Base-by-base conservation (phyloP, 208 protist species). In the Pavlovales sp. region DNA sequence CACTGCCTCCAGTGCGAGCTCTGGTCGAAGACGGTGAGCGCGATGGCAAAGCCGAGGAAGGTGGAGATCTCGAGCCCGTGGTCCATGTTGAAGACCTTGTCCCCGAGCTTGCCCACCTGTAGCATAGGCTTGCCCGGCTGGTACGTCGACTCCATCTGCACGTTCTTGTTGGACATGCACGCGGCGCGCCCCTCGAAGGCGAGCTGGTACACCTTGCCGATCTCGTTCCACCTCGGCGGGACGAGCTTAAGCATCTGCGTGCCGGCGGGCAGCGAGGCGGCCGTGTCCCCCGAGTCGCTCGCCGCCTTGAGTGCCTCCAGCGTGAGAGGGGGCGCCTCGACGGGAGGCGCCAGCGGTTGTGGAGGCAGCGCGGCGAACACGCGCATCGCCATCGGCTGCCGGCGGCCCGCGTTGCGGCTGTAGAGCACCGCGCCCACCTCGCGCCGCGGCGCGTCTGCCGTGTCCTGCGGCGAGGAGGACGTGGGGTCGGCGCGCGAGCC, bases 101-200 rank as follows among this genome's bases (percentile, higher is more conserved):
- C 36, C 7, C 8, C 28, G 39, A 81, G 77, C 77, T 81, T 81
- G 37, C 77, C 77, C 37, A 81, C 75, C 75, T 79, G 57, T 28
- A 71, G 57, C 57, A 71, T 71, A 10, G 57, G 57, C 57, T 71
- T 71, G 57, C 57, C 57, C 26, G 57, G 14, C 14, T 30, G 57
- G 44, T 71, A 71, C 14, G 40, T 46, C 18, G 26, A n/a, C 38
- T 32, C 77, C 22, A 81, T 36, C 77, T 81, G 77, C 39, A 81
- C 40, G 39, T 81, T 81, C 40, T 81, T 81, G 77, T 81, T 81
- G 38, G 77, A 81, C 77, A 81, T 81, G 77, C 77, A 81, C 30
- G 38, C 36, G 26, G 77, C 77, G 18, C 77, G 77, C 39, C 77
- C 77, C 40, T 81, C 77, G 77, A n/a, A 81, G 5, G 39, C 26